Base-by-base conservation (phyloP, 2,329 filamentous ascomycete species). In the Lasiodiplodia sp. region DNA sequence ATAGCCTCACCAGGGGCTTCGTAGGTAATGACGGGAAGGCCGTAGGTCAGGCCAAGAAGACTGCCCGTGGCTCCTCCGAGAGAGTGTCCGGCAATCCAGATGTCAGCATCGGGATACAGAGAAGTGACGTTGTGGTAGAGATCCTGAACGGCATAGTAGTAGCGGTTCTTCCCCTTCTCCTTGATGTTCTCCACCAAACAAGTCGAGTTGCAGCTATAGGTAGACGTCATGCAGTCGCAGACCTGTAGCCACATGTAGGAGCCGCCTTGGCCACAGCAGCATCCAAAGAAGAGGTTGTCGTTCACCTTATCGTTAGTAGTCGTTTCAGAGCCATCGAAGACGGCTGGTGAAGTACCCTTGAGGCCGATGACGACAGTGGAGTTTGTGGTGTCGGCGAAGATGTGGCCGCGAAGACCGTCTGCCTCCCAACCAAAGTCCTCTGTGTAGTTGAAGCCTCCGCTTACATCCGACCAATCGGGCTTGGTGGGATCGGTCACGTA, bases 261-360 rank as follows among this genome's bases (percentile, higher is more conserved):
- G 0, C 94, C 94, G 74, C 96, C 94, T 81, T 97, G 94, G 4
- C 90, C 96, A 80, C 96, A 99, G 80, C 96, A 99, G 82, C 96
- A 99, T 77, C 94, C 97, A 82, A 97, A 97, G 81, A 97, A 97
- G 11, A 99, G 85, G 77, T 99, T 99, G 81, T 99, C 96, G 78
- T 98, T 99, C 75, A 94, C 85, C 83, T 99, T 99, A 82, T 99
- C 96, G 73, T 97, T 97, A 31, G 94, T 97, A 0, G 95, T 98
- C 1, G 96, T 98, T 64, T 94, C 95, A 47, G 95, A 92, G n/a
- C 96, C 96, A 78, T 98, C 95, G 77, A 97, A 98, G 3, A 98
- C 90, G 14, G 96, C 95, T 2, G 91, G 88, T 10, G 82, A 76
- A 18, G 94, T 97, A 66, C 95, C 96, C 81, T 99, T 99, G 68